phyloP scores from a whole-genome alignment of 805 yeast species.

The Ogataea polymorpha region DNA sequence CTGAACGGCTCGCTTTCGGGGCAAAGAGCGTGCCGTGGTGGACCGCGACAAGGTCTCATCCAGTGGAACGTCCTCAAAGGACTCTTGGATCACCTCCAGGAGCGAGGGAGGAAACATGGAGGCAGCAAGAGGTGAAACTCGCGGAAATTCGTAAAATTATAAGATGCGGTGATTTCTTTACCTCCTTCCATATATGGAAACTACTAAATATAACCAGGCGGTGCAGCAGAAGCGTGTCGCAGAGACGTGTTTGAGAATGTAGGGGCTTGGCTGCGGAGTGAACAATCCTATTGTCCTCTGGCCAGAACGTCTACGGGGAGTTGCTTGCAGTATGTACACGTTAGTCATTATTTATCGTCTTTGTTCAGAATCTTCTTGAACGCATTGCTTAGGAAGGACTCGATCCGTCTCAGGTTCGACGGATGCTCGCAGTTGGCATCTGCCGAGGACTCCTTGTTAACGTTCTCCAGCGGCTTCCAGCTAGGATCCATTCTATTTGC shows the following conservation, averaged over 20 bases:
- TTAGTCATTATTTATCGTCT: constrained; percentile 14
- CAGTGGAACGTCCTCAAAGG: constrained; percentile 34
- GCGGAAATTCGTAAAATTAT: background rate
- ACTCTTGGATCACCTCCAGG: constrained; percentile 33
- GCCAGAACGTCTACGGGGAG: background rate
- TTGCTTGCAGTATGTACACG: constrained; percentile 5
- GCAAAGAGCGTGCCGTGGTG: background rate
- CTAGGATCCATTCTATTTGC: constrained; percentile 69
- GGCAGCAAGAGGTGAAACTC: background rate
- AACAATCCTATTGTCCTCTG: background rate
- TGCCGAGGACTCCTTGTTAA: constrained; percentile 8
- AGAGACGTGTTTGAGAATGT: constrained; percentile 7
- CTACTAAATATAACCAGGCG: constrained; percentile 3
- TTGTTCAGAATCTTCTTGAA: constrained; percentile 44
- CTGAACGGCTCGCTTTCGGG: background rate
- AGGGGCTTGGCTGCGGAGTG: background rate
- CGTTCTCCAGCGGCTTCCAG: constrained; percentile 36
- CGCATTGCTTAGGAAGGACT: constrained; percentile 54
- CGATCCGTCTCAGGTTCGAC: constrained; percentile 51
- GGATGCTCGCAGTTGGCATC: constrained; percentile 36
- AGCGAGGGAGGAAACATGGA: constrained; percentile 13
- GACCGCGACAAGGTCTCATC: constrained; percentile 2
- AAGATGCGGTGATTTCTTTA: constrained; percentile 4
- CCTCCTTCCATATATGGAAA: constrained; percentile 10
- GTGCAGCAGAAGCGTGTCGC: constrained; percentile 7